Base-by-base conservation (phyloP, 108 stramenopile genomes). In the Cyclostephanos tholiformis region DNA sequence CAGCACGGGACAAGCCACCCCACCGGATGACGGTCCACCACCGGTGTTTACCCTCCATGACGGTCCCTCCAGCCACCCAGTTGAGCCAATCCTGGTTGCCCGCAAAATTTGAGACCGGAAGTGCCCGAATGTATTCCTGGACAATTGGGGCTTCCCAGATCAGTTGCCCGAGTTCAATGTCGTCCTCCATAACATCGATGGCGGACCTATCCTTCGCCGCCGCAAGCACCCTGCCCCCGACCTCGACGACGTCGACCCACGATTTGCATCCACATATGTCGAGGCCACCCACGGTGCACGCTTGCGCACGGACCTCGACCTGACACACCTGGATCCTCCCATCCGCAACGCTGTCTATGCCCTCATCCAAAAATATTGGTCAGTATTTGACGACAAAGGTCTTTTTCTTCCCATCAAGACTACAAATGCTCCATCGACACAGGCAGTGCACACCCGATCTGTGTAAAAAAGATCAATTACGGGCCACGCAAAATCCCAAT, bases 331-430 rank as follows among this genome's bases (percentile, higher is more conserved):
- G 23, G 25, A n/a, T n/a, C n/a, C n/a, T n/a, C n/a, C n/a, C n/a
- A n/a, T n/a, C n/a, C n/a, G n/a, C n/a, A n/a, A n/a, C n/a, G n/a
- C n/a, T n/a, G n/a, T n/a, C n/a, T n/a, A n/a, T n/a, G n/a, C n/a
- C n/a, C n/a, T n/a, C n/a, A n/a, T n/a, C n/a, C n/a, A n/a, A n/a
- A 60, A 60, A 16, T 60, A 60, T 17, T 60, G 59, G 35, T 32
- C 30, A 0, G 59, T 60, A 1, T 60, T 60, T 12, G 30, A 36
- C 14, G 30, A 60, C 6, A 27, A 55, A 26, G 53, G 53, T 4
- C 26, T 12, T 9, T 27, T 27, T 5, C 2, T 27, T 8, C 53
- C 53, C 10, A 23, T 55, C 53, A 55, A 55, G 53, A 55, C 13
- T 55, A 55, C 53, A 13, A 55, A 4, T 55, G 53, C 4, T 8